Percentiles rank a stretch among this genome's conserved stretches.
Conservation (phyloP, 176 grass and related monocot genomes). For the Elymus sibiricus region DNA sequence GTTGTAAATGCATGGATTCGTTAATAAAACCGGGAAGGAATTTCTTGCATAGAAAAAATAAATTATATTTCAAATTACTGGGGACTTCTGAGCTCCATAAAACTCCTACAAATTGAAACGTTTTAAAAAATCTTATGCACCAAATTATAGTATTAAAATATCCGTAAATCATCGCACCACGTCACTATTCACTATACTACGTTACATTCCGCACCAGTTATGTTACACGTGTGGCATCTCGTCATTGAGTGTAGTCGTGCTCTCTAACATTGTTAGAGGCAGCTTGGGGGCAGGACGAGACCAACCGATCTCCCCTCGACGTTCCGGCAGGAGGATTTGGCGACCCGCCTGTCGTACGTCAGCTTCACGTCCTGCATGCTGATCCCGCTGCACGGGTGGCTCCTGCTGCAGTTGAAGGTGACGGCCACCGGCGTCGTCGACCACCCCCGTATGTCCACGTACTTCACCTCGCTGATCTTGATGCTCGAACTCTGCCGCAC, state of each 20-base stretch:
- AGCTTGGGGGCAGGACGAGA: neutral
- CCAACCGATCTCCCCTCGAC: constrained; percentile 25
- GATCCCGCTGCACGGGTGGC: constrained; percentile 80
- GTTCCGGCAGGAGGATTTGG: constrained; percentile 53
- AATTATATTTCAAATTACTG: neutral
- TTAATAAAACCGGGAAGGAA: neutral
- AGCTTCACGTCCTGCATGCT: constrained; percentile 64
- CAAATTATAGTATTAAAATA: neutral
- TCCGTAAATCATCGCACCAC: neutral
- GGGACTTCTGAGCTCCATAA: neutral
- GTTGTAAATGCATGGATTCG: neutral
- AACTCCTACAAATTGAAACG: neutral
- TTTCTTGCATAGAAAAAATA: neutral
- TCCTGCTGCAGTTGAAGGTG: constrained; percentile 77
- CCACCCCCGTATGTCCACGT: constrained; percentile 49
- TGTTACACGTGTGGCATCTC: neutral
- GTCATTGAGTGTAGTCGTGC: neutral
- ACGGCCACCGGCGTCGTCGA: constrained; percentile 66
- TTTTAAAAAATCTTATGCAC: neutral
- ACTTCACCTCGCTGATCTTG: constrained; percentile 73
- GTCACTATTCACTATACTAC: neutral
- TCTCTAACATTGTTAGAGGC: neutral
- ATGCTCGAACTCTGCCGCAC: constrained; percentile 51
- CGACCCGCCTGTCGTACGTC: constrained; percentile 27
- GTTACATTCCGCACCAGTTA: neutral